phyloP scores from a whole-genome alignment of 352 stramenopile species.

The Globisporangium parvum region DNA sequence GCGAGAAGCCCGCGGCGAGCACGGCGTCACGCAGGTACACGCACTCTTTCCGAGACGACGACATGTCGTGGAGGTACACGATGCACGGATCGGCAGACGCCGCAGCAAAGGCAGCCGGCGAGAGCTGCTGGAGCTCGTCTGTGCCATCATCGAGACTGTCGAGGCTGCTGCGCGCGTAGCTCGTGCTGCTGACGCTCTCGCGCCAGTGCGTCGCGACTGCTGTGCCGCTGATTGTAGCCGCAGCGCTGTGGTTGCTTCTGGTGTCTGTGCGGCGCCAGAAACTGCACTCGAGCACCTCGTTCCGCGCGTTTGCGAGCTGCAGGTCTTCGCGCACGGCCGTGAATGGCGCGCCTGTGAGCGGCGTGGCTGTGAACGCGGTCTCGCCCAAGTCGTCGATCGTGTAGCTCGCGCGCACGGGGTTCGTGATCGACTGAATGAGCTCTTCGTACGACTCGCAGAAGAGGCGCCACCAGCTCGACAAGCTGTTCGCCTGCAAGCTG shows the following conservation, averaged over 20 bases:
- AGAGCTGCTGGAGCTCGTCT: slow-evolving; percentile 6
- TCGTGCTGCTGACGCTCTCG: slow-evolving; percentile 17
- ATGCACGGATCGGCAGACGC: slow-evolving; percentile 38
- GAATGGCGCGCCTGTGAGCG: slow-evolving; percentile 7
- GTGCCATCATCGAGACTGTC: slow-evolving; percentile 1
- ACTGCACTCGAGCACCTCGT: slow-evolving; percentile 58
- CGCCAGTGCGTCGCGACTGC: background rate
- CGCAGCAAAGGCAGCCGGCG: slow-evolving; percentile 2
- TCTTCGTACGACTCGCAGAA: slow-evolving; percentile 72
- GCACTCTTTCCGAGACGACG: slow-evolving; percentile 68
- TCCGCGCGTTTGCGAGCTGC: slow-evolving; percentile 38
- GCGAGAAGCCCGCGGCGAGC: slow-evolving; percentile 51
- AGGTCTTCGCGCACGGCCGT: slow-evolving; percentile 49
- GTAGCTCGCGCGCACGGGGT: slow-evolving; percentile 54
- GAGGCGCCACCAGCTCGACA: slow-evolving; percentile 63
- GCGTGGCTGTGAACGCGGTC: slow-evolving; percentile 13
- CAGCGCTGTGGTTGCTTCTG: background rate
- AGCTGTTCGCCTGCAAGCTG: slow-evolving; percentile 32
- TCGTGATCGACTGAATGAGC: slow-evolving; percentile 64
- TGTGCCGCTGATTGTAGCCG: background rate
- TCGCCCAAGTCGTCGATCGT: slow-evolving; percentile 45
- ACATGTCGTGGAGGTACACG: slow-evolving; percentile 76
- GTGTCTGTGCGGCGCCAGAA: slow-evolving; percentile 47
- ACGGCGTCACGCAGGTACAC: slow-evolving; percentile 55
- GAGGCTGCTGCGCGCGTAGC: slow-evolving; percentile 18